A percentile compares a stretch with the other conserved stretches of the same genome.
phyloP scores from a whole-genome alignment of 352 stramenopile species.

The Phytophthora pinifolia region DNA sequence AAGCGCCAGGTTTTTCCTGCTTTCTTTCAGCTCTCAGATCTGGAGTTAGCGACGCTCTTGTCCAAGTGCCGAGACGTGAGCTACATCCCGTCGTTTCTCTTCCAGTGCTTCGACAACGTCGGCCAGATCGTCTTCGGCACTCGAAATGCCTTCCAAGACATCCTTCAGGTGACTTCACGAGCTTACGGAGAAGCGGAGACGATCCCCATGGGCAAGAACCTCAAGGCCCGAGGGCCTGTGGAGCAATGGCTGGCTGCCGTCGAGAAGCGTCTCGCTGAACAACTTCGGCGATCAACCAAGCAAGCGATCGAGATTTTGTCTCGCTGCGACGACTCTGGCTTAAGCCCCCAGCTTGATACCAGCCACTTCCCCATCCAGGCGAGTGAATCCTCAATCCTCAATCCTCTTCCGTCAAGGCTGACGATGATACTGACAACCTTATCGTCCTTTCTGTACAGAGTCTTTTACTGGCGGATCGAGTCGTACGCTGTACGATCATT shows the following conservation, averaged over 20 bases:
- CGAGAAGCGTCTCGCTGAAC: conserved; percentile 59
- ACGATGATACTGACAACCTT: not conserved
- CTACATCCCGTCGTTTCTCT: conserved; percentile 55
- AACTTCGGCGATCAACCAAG: conserved; percentile 54
- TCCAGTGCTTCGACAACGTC: conserved; percentile 77
- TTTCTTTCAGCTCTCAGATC: conserved; percentile 67
- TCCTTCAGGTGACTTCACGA: conserved; percentile 47
- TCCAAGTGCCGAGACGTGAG: conserved; percentile 47
- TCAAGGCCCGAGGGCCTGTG: conserved; percentile 66
- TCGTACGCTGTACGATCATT: conserved; percentile 46
- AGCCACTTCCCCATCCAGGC: conserved; percentile 35
- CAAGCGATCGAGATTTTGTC: conserved; percentile 35
- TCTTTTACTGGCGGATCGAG: conserved; percentile 50
- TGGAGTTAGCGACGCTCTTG: conserved; percentile 54
- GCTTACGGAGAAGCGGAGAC: conserved; percentile 41
- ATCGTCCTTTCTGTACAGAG: conserved; percentile 18
- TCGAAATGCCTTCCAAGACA: conserved; percentile 63
- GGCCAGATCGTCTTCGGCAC: conserved; percentile 53
- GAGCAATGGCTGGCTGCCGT: conserved; percentile 68
- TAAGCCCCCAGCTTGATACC: conserved; percentile 4
- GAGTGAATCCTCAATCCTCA: not conserved
- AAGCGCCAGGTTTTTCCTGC: conserved; percentile 62
- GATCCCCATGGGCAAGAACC: conserved; percentile 67
- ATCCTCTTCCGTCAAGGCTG: too few relatives aligned
- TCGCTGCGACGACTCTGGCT: conserved; percentile 1